Evolutionary conservation across 257 asterid genomes (phyloP).

Genomic region (Misopates orontium): DNA sequence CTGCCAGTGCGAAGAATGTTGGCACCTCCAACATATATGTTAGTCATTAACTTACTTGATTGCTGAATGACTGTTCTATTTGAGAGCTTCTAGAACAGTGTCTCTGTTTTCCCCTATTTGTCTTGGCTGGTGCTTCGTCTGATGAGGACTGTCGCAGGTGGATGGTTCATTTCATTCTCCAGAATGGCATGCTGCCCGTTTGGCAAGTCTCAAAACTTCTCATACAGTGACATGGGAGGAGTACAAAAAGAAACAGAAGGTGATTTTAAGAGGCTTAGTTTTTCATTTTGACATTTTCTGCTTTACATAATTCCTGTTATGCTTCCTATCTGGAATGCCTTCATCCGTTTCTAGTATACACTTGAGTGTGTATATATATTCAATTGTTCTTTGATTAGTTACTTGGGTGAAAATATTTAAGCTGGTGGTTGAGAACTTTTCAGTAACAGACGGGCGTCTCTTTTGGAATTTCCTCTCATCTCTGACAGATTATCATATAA

Average conservation of each 20-base stretch:
- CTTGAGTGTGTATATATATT: no score
- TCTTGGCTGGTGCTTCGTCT: slow-evolving; percentile 49
- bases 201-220: slow-evolving; percentile 96
- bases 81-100: slow-evolving; percentile 16
- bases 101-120: slow-evolving; percentile 19
- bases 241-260: slow-evolving; percentile 95
- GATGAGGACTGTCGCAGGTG: slow-evolving; percentile 94
- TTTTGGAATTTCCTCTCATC: no score
- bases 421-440: no score
- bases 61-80: slow-evolving; percentile 7
- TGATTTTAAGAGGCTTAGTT: slow-evolving; percentile 28
- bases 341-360: background rate
- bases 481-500: no score
- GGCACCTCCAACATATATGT: slow-evolving; percentile 6
- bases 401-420: no score
- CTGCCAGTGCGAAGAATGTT: background rate
- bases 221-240: slow-evolving; percentile 99
- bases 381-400: no score
- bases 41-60: background rate
- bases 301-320: background rate
- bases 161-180: slow-evolving; percentile 99
- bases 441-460: no score
- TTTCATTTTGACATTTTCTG: slow-evolving; percentile 2
- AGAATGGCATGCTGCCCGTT: slow-evolving; percentile 99
- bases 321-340: background rate